Conservation (phyloP, 1,284 basidiomycete genomes). For the Thelephora terrestris region DNA sequence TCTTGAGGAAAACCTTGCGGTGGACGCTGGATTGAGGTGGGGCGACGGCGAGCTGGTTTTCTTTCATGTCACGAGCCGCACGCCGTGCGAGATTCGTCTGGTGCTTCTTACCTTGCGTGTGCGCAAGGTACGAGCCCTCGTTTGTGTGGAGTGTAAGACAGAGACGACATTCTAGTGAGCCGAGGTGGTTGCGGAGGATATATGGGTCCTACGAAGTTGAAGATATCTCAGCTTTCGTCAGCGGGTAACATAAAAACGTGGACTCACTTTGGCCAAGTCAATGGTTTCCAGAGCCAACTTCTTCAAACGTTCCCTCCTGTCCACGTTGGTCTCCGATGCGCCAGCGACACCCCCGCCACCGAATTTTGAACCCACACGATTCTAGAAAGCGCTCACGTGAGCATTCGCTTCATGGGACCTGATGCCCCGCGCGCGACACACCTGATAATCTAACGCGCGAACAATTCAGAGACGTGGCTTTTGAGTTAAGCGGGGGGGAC, state of each 20-base stretch:
- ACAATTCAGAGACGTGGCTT: background rate
- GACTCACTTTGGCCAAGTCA: slow-evolving; percentile 79
- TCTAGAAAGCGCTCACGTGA: slow-evolving; percentile 34
- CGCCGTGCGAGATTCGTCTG: slow-evolving; percentile 96
- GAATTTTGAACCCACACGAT: slow-evolving; percentile 93
- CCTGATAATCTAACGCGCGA: slow-evolving; percentile 34
- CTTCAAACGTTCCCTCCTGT: slow-evolving; percentile 87
- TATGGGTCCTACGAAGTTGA: slow-evolving; percentile 75
- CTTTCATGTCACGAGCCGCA: slow-evolving; percentile 92
- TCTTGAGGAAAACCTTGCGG: slow-evolving; percentile 94
- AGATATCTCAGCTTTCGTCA: background rate
- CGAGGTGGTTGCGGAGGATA: slow-evolving; percentile 95
- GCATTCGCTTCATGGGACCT: background rate
- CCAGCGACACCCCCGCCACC: slow-evolving; percentile 92
- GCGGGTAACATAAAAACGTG: background rate
- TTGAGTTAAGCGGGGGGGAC: slow-evolving; percentile 1
- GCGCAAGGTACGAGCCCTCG: slow-evolving; percentile 97
- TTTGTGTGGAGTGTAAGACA: slow-evolving; percentile 98
- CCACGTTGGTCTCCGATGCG: slow-evolving; percentile 89
- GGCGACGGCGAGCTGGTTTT: slow-evolving; percentile 78
- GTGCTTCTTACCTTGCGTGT: slow-evolving; percentile 99
- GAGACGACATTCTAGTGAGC: slow-evolving; percentile 95
- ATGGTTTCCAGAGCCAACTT: slow-evolving; percentile 96
- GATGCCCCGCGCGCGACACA: slow-evolving; percentile 12
- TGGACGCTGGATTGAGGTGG: slow-evolving; percentile 68